Conservation (phyloP, 2,329 filamentous ascomycete species). For the Seiridium unicorne region DNA sequence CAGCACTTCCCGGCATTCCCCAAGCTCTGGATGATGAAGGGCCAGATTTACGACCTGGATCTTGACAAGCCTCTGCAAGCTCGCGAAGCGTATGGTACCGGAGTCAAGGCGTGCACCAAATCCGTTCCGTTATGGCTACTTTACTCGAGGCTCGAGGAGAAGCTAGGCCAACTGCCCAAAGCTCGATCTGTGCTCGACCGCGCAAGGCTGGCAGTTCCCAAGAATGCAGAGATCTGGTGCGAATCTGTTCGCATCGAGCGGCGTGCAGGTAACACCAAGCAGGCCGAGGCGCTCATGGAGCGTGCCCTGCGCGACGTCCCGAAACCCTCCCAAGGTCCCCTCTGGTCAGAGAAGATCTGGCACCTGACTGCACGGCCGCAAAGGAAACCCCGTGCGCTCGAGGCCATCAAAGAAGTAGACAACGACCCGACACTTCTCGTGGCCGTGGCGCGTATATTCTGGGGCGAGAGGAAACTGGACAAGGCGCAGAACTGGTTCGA, state of each 20-base stretch:
- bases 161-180: slow-evolving; percentile 79
- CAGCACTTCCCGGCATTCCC: slow-evolving; percentile 80
- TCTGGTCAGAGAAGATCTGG: slow-evolving; percentile 97
- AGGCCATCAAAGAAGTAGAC: slow-evolving; percentile 96
- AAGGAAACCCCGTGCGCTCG: slow-evolving; percentile 84
- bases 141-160: slow-evolving; percentile 84
- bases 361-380: slow-evolving; percentile 88
- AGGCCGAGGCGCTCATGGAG: slow-evolving; percentile 92
- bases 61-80: slow-evolving; percentile 78
- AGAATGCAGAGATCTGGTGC: slow-evolving; percentile 81
- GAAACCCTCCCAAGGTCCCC: slow-evolving; percentile 65
- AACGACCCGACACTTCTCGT: slow-evolving; percentile 88
- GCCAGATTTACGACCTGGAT: slow-evolving; percentile 84
- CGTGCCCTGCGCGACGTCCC: slow-evolving; percentile 89
- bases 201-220: slow-evolving; percentile 82
- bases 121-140: slow-evolving; percentile 89
- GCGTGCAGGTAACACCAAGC: slow-evolving; percentile 75
- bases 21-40: slow-evolving; percentile 98
- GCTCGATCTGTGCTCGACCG: slow-evolving; percentile 92
- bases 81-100: slow-evolving; percentile 83
- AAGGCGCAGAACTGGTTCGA: slow-evolving; percentile 98
- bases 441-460: slow-evolving; percentile 92
- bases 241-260: slow-evolving; percentile 94
- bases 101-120: slow-evolving; percentile 81
- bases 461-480: slow-evolving; percentile 87